phyloP scores from a whole-genome alignment of 345 rosid genomes.

The Arabis alpina region DNA sequence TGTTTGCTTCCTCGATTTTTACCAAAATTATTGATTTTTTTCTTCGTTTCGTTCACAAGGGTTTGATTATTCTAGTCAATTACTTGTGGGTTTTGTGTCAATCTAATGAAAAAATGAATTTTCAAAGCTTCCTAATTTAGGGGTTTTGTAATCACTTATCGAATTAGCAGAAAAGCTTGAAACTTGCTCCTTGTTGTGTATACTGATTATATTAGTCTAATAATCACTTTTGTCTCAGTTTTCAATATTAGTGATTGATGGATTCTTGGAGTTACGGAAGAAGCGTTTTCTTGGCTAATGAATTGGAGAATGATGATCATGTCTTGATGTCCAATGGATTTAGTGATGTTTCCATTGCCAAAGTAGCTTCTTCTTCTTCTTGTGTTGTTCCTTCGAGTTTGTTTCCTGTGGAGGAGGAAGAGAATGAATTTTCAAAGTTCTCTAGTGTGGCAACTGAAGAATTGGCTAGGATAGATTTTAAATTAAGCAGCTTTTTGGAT shows the following conservation, averaged over 20 bases:
- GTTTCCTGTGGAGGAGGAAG: conserved; percentile 41
- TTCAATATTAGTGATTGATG: conserved; percentile 38
- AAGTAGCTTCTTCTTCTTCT: conserved; percentile 35
- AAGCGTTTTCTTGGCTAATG: conserved; percentile 42
- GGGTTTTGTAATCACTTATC: not conserved
- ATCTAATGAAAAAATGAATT: conserved; percentile 6
- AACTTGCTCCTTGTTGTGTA: not conserved
- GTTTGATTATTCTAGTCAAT: conserved; percentile 8
- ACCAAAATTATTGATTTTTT: conserved; percentile 19
- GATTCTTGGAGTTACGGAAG: conserved; percentile 65
- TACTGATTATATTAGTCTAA: not conserved
- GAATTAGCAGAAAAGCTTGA: conserved; percentile 1
- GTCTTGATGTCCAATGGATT: conserved; percentile 43
- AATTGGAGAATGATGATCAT: conserved; percentile 37
- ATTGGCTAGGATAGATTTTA: conserved; percentile 66
- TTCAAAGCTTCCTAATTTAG: conserved; percentile 22
- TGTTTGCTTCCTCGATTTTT: not conserved
- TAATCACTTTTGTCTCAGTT: conserved; percentile 9
- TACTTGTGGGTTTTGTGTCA: conserved; percentile 27
- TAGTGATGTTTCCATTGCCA: conserved; percentile 42
- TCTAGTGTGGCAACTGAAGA: conserved; percentile 42
- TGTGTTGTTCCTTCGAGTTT: conserved; percentile 45
- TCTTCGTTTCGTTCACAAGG: conserved; percentile 11
- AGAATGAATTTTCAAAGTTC: conserved; percentile 52
- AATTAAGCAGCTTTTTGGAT: conserved; percentile 64